A percentile compares a stretch with the other conserved stretches of the same genome.
These are phyloP conservation scores for Cyberlindnera subsufficiens DNA, from an alignment of 805 yeast species.

Conservation along the genomic window DNA sequence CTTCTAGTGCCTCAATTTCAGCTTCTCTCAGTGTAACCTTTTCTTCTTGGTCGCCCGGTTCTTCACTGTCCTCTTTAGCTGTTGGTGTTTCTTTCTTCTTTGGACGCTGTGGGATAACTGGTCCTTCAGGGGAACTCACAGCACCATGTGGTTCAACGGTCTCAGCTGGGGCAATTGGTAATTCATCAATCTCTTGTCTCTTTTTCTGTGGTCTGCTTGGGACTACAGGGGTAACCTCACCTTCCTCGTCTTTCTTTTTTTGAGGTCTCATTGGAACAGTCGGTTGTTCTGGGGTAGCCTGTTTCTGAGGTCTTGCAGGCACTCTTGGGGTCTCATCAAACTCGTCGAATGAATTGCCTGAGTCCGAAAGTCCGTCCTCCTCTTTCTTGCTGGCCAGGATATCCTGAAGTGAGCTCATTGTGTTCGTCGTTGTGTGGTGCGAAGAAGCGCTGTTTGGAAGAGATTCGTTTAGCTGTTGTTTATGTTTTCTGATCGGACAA, in stretches of 20 bases:
- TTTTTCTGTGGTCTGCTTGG: constrained; percentile 10
- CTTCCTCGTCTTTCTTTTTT: background rate
- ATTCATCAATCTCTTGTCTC: background rate
- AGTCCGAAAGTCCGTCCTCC: background rate
- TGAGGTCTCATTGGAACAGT: constrained; percentile 10
- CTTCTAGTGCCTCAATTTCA: background rate
- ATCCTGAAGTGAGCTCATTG: constrained; percentile 4
- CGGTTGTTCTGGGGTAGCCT: constrained; percentile 4
- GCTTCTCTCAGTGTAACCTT: background rate
- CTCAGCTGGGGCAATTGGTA: constrained; percentile 1
- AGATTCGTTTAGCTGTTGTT: background rate
- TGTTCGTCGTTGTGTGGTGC: background rate
- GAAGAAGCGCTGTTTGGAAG: background rate
- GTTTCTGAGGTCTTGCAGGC: no score
- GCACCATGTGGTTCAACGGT: background rate
- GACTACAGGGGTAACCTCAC: background rate
- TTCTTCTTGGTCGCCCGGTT: background rate
- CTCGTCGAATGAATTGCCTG: constrained; percentile 1
- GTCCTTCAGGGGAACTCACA: background rate
- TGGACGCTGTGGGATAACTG: constrained; percentile 10
- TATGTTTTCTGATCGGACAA: background rate
- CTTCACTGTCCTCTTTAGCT: background rate
- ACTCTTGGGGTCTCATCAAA: background rate
- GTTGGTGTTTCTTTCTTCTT: background rate
- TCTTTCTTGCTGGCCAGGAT: constrained; percentile 3